Percentiles rank a stretch among this genome's conserved stretches.
phyloP scores from a whole-genome alignment of 2,329 filamentous ascomycete species.

The Aureobasidium sp. region DNA sequence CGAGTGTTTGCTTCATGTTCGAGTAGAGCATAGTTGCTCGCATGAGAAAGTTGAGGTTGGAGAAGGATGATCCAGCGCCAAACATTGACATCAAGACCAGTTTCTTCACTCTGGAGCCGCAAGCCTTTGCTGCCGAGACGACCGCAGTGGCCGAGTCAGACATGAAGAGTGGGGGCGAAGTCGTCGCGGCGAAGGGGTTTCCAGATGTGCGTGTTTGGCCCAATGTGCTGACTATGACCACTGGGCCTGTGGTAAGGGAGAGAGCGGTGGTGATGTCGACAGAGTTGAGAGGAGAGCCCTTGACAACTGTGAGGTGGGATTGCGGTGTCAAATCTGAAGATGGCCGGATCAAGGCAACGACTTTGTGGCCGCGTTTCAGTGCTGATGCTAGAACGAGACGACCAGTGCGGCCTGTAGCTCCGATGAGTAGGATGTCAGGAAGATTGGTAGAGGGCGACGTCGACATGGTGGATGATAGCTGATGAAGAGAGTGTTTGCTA shows the following conservation, averaged over 20 bases:
- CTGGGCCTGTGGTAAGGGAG: conserved; percentile 28
- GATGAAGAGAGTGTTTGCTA: background rate
- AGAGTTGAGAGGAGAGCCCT: background rate
- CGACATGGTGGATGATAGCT: background rate
- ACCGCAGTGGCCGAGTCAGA: conserved; percentile 35
- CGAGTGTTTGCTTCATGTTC: conserved; percentile 40
- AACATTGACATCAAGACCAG: conserved; percentile 45
- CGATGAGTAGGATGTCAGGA: conserved; percentile 37
- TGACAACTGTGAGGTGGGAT: conserved; percentile 29
- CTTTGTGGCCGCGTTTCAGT: conserved; percentile 34
- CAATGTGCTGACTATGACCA: conserved; percentile 7
- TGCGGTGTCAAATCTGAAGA: conserved; percentile 27
- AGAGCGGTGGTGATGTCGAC: conserved; percentile 23
- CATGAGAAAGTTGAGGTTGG: conserved; percentile 37
- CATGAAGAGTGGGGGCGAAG: conserved; percentile 40
- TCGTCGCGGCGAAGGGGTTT: conserved; percentile 41
- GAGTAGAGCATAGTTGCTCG: conserved; percentile 39
- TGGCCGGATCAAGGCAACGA: conserved; percentile 41
- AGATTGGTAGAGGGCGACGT: background rate
- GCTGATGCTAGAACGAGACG: conserved; percentile 36
- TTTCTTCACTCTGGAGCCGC: conserved; percentile 29
- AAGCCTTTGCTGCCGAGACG: conserved; percentile 32
- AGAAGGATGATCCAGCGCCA: conserved; percentile 42
- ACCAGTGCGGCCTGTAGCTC: conserved; percentile 42
- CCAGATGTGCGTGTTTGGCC: conserved; percentile 27